Base-by-base conservation (phyloP, 306 rosid species). In the Fragaria nilgerrensis region DNA sequence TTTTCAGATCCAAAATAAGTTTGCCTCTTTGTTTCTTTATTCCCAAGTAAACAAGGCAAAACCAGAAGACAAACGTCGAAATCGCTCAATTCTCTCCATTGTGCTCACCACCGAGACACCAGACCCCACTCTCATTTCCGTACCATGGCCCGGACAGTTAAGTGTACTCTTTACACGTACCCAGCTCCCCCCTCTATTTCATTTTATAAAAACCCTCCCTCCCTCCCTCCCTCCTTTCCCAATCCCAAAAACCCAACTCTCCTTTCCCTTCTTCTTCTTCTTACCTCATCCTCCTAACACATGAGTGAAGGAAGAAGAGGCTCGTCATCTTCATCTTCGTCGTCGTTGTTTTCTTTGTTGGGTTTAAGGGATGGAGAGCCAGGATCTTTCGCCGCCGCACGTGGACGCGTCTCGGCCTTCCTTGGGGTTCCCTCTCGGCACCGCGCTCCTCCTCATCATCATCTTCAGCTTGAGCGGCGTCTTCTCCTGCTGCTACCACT, bases 401-500 rank as follows among this genome's bases (percentile, higher is more conserved):
- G 58, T 77, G 76, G 96, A 92, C 76, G 69, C 88, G 79, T 95
- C 97, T 78, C 89, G 98, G 73, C 98, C 98, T 43, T 88, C 97
- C 68, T 74, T 95, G 3, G 97, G 97, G 0, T 95, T 95, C 87
- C 98, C 98, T 7, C 88, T 95, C 3, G 98, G 98, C 63, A 95
- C 97, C 0, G 97, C 97, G 12, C 96, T 95, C 1, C 97, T 95
- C 76, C 65, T 95, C 32, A 74, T 95, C 84, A 75, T 92, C 83
- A 86, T 95, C 81, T 90, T 95, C 96, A 87, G 87, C 92, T 68
- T 95, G 71, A 95, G 98, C 69, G 98, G 98, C 36, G 84, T 95
- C 87, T 92, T 95, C 91, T 92, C 98, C 7, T 95, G 97, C 81
- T 95, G 96, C 82, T 95, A 95, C 82, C 98, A 95, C 80, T 92